Base-by-base conservation (phyloP, 1,284 basidiomycete species). In the Sanghuangporus baumii region DNA sequence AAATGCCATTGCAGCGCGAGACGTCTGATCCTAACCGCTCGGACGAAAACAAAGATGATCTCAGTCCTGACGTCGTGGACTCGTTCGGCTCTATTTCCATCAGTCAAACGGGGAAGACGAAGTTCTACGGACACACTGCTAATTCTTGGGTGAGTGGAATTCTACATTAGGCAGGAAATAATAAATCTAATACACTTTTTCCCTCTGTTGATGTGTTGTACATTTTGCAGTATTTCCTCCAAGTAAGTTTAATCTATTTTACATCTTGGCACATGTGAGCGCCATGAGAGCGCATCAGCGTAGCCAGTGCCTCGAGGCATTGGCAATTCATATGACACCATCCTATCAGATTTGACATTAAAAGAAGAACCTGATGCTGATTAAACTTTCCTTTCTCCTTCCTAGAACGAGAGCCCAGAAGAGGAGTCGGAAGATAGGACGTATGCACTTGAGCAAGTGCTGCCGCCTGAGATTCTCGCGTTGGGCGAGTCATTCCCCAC, bases 71-170 rank as follows among this genome's bases (percentile, higher is more conserved):
- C 67, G 78, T 89, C 56, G 83, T 90, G 2, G 87, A 90, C 72
- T 87, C 89, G 7, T 90, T 91, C 71, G 89, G 89, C 20, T 87
- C 88, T 0, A 74, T 91, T 9, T 84, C 86, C 11, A 87, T 91
- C 66, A 85, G 78, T 58, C 75, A 87, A 26, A 83, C 84, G 0
- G 88, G 88, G 7, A 81, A 83, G 50, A 81, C 87, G 20, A 89
- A 86, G 68, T 91, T 88, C 69, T 89, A 81, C 67, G 89, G 88
- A 3, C 85, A 86, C 47, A 86, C 81, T 34, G 89, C 89, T 20
- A 89, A 86, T 65, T 91, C 89, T n/a, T 88, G 82, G 82, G 88
- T 90, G 67, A 66, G 84, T 74, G 40, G 40, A 51, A 31, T 18
- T 26, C 48, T 31, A 7, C 8, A 43, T n/a, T 47, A 59, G 56